Percentiles rank a stretch among this genome's conserved stretches.
These are phyloP conservation scores for Stemphylium vesicarium DNA, from an alignment of 2,329 filamentous ascomycete genomes.

Conservation along the genomic window DNA sequence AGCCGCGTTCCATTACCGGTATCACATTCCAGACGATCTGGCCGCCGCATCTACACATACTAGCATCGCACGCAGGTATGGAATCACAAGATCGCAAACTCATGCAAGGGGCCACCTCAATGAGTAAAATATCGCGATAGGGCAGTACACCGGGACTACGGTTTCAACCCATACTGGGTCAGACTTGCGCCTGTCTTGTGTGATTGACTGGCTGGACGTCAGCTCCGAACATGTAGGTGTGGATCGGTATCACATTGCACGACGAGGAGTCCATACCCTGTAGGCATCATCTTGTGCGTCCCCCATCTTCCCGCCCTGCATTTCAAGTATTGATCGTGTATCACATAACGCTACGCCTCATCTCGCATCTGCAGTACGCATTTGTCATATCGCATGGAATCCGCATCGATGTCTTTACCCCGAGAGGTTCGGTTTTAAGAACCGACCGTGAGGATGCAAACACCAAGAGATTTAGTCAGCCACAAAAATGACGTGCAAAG, in stretches of 20 bases:
- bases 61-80: neutral
- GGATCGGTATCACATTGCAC: neutral
- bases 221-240: neutral
- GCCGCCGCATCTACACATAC: neutral
- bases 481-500: neutral
- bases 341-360: neutral
- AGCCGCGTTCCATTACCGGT: neutral
- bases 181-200: neutral
- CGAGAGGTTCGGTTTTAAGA: neutral
- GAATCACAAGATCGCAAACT: neutral
- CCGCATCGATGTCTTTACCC: neutral
- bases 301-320: neutral
- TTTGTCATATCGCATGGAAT: neutral
- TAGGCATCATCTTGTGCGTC: neutral
- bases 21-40: neutral
- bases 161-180: neutral
- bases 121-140: neutral
- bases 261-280: neutral
- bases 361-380: neutral
- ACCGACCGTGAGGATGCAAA: neutral
- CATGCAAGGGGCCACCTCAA: neutral
- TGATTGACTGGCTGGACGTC: conserved; percentile 3
- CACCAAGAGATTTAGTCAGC: neutral
- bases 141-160: neutral
- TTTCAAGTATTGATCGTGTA: neutral